Evolutionary conservation across 2,329 filamentous ascomycete species (phyloP).

Genomic region (Penicillium sp.): DNA sequence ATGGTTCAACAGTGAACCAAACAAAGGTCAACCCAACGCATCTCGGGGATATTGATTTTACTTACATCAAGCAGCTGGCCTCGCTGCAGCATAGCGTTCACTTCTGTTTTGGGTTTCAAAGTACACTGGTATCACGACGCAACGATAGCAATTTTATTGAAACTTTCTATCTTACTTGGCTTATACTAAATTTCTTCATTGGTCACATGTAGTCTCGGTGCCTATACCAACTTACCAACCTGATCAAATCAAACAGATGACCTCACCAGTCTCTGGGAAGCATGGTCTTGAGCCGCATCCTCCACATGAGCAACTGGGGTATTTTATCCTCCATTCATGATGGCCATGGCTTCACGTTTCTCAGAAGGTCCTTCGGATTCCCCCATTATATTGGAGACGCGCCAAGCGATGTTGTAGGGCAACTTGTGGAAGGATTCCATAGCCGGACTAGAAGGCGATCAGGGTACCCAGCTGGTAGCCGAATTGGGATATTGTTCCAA

Average conservation of each 20-base stretch:
- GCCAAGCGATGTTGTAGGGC: no score
- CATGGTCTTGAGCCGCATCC: neutral
- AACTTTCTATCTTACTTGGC: neutral
- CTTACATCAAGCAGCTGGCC: constrained; percentile 9
- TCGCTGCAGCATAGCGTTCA: constrained; percentile 12
- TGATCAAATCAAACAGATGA: neutral
- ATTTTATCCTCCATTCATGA: constrained; percentile 5
- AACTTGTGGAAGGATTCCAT: no score
- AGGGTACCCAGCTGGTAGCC: no score
- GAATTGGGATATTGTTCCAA: no score
- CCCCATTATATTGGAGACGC: no score
- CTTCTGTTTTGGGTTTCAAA: neutral
- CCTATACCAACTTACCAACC: neutral
- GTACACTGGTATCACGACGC: neutral
- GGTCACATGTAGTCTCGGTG: neutral
- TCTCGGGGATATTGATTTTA: neutral
- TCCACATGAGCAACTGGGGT: constrained; percentile 6
- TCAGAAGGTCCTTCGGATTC: constrained; percentile 33
- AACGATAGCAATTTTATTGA: constrained; percentile 5
- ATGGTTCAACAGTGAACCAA: neutral
- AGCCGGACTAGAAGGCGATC: no score
- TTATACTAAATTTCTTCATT: neutral
- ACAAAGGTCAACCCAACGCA: neutral
- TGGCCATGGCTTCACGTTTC: constrained; percentile 25
- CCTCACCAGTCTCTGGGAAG: constrained; percentile 17